Evolutionary conservation across 2,329 filamentous ascomycete genomes (phyloP), one percentile per base, ranked within the genome.

Genomic region (Phialophora verrucosa): DNA sequence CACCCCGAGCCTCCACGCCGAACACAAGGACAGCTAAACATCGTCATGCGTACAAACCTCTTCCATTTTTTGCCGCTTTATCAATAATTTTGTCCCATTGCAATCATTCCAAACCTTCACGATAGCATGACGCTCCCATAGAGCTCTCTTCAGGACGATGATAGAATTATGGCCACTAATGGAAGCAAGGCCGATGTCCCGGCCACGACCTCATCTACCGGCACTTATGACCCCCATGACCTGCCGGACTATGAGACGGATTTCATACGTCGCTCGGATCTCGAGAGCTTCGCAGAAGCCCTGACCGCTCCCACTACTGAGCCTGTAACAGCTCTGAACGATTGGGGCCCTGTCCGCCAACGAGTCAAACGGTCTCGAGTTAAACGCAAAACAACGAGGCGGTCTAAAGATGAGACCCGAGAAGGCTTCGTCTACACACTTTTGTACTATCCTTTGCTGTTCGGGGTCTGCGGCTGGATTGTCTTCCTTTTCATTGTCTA

Each of bases 351-450:
- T 0, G 87, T 98, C 12, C 89, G 91, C 72, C 87, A 94, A 75
- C 88, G 86, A 64, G 84, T 93, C 25, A 82, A 83, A 65, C 80
- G 77, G 76, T 78, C 74, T 69, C 77, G 75, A 72, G 70, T 75
- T 50, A 75, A 86, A 32, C 84, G 84, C 38, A 80, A 78, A 65
- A 67, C 69, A 17, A 76, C 78, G 1, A 75, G 75, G 23, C 83
- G 90, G 65, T 90, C 87, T 70, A 91, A 88, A 74, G 95, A 99
- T 76, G 95, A 99, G 82, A 98, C 94, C 1, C 85, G 95, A 71
- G 95, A 99, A 80, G 95, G 95, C 23, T 92, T 95, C 75, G 84
- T 97, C 11, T 99, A 99, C 77, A 87, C 87, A 1, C 77, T 99
- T 53, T 83, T 96, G 59, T 97, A 98, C 78, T 98, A 93, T 90